Evolutionary conservation across 805 yeast genomes (phyloP), one percentile per base, ranked within the genome.

Genomic region (Starmerella bacillaris): DNA sequence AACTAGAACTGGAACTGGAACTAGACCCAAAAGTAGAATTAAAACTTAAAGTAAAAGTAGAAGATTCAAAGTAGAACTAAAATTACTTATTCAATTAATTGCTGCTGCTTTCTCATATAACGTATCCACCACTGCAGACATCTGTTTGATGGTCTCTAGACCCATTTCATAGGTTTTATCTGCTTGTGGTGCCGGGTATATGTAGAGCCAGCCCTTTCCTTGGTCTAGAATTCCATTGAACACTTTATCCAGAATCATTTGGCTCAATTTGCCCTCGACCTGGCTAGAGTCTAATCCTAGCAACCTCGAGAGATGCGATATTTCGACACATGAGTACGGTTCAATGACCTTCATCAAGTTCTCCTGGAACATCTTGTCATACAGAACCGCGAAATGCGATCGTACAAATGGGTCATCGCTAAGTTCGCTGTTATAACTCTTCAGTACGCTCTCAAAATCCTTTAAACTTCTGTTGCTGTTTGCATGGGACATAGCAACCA

Each of bases 171-270:
- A 89, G 34, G 92, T 74, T 27, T 78, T 78, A 56, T 89, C 96
- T 42, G 73, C 72, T 51, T 70, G 72, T 28, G 94, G 93, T 53
- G 83, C 78, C 39, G 82, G 92, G 51, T 79, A 89, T 39, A 89
- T 71, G 45, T 82, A 74, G 49, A 89, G 67, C 94, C 95, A 89
- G 6, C 98, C 98, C 54, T 84, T 84, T 31, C 96, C 96, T 62
- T 89, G 99, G 57, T 89, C 98, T 47, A 89, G 65, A 24, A 89
- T 96, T 32, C 98, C 99, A 52, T 74, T 78, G 49, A 89, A 82
- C n/a, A 83, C 78, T 51, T 80, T 77, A 58, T 89, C 98, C 49
- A 89, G 67, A 47, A 89, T 86, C 96, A 89, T 86, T 58, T 86
- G 95, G 33, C 92, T 74, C 44, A 89, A 65, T 56, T 89, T 89